phyloP scores from a whole-genome alignment of 805 yeast species.

The Pichia cabralensis region DNA sequence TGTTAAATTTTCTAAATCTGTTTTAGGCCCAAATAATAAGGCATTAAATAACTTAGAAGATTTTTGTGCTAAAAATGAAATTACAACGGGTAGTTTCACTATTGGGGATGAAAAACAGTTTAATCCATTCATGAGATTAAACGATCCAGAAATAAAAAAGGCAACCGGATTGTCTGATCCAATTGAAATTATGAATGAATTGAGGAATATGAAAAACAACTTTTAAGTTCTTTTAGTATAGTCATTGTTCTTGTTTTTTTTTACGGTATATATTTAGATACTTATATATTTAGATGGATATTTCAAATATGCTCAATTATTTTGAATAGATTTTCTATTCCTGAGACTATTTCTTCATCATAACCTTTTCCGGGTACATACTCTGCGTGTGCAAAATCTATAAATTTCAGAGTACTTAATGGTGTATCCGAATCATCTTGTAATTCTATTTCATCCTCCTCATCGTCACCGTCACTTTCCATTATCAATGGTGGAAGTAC shows the following conservation, averaged over 20 bases:
- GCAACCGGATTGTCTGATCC: constrained; percentile 45
- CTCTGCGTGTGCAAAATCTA: constrained; percentile 87
- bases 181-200: constrained; percentile 54
- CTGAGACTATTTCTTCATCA: constrained; percentile 63
- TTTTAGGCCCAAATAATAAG: constrained; percentile 36
- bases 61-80: constrained; percentile 46
- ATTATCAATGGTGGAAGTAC: constrained; percentile 19
- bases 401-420: constrained; percentile 53
- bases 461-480: constrained; percentile 27
- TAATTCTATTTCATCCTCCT: constrained; percentile 16
- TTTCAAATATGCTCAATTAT: neutral
- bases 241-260: no score
- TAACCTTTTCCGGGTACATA: constrained; percentile 51
- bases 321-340: constrained; percentile 52
- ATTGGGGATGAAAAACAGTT: constrained; percentile 69
- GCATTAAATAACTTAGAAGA: constrained; percentile 47
- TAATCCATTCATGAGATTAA: constrained; percentile 84
- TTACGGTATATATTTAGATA: neutral
- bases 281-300: neutral
- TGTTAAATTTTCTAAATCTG: constrained; percentile 63
- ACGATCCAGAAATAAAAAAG: constrained; percentile 50
- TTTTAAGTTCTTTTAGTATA: constrained; percentile 20
- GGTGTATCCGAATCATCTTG: constrained; percentile 27
- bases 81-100: constrained; percentile 81
- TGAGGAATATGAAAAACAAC: constrained; percentile 71